These are phyloP conservation scores for Penicillium verrucosum DNA, from an alignment of 2,329 filamentous ascomycete genomes.

Conservation along the genomic window DNA sequence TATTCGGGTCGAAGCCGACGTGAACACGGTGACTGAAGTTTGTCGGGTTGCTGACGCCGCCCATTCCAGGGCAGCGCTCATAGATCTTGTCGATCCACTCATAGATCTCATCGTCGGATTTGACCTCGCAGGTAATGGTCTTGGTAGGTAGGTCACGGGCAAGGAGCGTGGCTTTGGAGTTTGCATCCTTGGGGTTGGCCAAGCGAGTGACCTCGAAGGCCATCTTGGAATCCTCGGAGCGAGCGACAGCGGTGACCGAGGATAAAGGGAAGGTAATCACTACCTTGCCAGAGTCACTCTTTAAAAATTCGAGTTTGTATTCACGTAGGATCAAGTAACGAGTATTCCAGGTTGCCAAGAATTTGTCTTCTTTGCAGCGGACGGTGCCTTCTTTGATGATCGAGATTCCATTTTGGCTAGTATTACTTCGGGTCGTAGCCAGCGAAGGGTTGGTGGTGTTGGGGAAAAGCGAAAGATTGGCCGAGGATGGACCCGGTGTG, in stretches of 20 bases:
- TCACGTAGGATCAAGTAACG: constrained; percentile 90
- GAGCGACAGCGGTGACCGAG: constrained; percentile 84
- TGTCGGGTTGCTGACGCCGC: constrained; percentile 95
- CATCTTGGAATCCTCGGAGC: constrained; percentile 85
- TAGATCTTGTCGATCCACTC: constrained; percentile 99
- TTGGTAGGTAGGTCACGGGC: constrained; percentile 78
- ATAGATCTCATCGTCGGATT: constrained; percentile 94
- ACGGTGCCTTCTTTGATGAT: constrained; percentile 65
- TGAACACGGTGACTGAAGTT: constrained; percentile 98
- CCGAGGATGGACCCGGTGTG: constrained; percentile 43
- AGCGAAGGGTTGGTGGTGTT: constrained; percentile 72
- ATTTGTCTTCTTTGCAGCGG: constrained; percentile 72
- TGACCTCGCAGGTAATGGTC: constrained; percentile 87
- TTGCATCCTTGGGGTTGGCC: constrained; percentile 57
- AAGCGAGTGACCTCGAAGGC: constrained; percentile 89
- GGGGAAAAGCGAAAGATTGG: constrained; percentile 60
- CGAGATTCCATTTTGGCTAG: constrained; percentile 64
- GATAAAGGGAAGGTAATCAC: constrained; percentile 81
- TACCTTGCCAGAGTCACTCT: constrained; percentile 82
- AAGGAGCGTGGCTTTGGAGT: constrained; percentile 65
- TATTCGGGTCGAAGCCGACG: constrained; percentile 93
- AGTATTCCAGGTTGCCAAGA: constrained; percentile 80
- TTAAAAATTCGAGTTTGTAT: constrained; percentile 90
- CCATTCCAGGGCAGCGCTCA: constrained; percentile 93
- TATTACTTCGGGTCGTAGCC: constrained; percentile 56